A percentile compares a stretch with the other conserved stretches of the same genome.
These are phyloP conservation scores for Allium fistulosum DNA, from an alignment of 106 monocot genomes.

Conservation along the genomic window DNA sequence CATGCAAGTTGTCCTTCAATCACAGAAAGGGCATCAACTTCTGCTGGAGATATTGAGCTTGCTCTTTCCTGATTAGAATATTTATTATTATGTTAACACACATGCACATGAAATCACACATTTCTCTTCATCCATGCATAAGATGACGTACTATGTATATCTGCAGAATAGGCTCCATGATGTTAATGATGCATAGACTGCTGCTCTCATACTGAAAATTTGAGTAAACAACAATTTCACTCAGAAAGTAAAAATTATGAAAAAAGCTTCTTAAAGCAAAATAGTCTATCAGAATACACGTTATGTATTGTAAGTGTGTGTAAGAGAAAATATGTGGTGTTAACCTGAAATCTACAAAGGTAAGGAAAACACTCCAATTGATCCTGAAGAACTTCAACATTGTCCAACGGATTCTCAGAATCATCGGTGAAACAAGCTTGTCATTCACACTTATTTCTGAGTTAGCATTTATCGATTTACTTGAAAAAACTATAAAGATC, in stretches of 20 bases:
- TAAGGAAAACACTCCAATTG: constrained; percentile 93
- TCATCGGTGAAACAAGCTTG: constrained; percentile 86
- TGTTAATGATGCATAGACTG: constrained; percentile 83
- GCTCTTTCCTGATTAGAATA: constrained; percentile 57
- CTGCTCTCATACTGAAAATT: constrained; percentile 74
- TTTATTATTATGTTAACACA: neutral
- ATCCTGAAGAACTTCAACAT: constrained; percentile 96
- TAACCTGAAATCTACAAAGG: constrained; percentile 93
- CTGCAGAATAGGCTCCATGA: constrained; percentile 94
- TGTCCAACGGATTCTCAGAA: constrained; percentile 90
- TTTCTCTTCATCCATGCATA: neutral
- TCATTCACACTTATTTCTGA: constrained; percentile 12
- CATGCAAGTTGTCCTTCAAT: constrained; percentile 93
- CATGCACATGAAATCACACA: neutral
- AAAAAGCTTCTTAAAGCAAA: too few relatives aligned
- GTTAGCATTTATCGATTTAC: neutral
- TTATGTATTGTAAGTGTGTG: too few relatives aligned
- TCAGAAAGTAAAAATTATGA: too few relatives aligned
- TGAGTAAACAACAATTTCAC: neutral
- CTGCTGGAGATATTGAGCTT: constrained; percentile 39
- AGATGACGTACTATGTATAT: constrained; percentile 59
- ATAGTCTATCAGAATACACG: too few relatives aligned
- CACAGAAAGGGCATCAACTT: constrained; percentile 53
- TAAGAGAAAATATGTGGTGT: neutral
- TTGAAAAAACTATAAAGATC: neutral